Percentiles rank a stretch among this genome's conserved stretches.
phyloP scores from a whole-genome alignment of 2,329 filamentous ascomycete genomes.

The Fusarium algeriense region DNA sequence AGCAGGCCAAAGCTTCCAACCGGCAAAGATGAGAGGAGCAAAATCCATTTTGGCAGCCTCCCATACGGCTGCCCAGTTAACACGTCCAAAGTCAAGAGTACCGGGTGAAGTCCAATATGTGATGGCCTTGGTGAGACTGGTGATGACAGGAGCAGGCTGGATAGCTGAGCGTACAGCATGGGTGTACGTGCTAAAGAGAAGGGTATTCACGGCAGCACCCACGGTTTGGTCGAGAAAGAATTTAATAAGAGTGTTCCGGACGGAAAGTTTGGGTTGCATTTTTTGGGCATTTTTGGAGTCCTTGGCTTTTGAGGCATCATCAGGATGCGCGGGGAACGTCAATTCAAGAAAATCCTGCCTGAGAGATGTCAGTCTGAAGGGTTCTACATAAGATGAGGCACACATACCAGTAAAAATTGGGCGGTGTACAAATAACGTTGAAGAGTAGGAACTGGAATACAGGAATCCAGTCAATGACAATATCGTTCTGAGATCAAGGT shows the following conservation, averaged over 20 bases:
- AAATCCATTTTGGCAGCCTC: constrained; percentile 66
- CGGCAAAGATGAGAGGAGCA: constrained; percentile 73
- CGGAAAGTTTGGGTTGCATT: constrained; percentile 62
- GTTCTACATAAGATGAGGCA: constrained; percentile 39
- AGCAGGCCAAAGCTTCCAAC: constrained; percentile 76
- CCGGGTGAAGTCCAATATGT: constrained; percentile 54
- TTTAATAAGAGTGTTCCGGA: constrained; percentile 75
- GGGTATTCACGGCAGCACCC: constrained; percentile 73
- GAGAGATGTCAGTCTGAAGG: constrained; percentile 27
- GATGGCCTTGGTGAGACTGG: constrained; percentile 52
- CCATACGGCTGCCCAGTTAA: constrained; percentile 61
- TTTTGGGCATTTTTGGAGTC: constrained; percentile 40
- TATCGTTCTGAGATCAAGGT: constrained; percentile 60
- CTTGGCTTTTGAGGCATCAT: constrained; percentile 53
- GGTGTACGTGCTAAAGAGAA: constrained; percentile 72
- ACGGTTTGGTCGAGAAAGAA: constrained; percentile 76
- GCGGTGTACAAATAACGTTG: constrained; percentile 78
- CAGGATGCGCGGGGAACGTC: constrained; percentile 75
- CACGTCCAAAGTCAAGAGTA: constrained; percentile 59
- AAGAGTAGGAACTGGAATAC: constrained; percentile 84
- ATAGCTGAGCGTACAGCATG: constrained; percentile 67
- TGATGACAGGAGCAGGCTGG: constrained; percentile 54
- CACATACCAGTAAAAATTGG: constrained; percentile 86
- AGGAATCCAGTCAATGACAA: constrained; percentile 73
- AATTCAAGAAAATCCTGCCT: constrained; percentile 83